Evolutionary conservation across 1,139 yeast species (phyloP).

Genomic region (Taphrina wiesneri): DNA sequence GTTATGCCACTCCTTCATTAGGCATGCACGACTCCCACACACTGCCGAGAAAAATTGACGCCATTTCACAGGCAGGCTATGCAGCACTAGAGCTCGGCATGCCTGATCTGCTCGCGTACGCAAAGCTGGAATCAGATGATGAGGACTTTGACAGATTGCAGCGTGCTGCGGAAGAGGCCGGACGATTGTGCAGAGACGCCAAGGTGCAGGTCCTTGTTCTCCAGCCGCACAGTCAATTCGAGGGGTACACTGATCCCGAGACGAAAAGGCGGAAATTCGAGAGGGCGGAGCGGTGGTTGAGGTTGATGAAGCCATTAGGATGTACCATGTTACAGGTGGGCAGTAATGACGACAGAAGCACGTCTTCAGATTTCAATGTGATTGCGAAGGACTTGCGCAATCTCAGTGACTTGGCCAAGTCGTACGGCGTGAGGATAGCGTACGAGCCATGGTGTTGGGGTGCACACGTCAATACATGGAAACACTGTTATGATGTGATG

Average conservation of each 20-base stretch:
- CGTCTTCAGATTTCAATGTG: constrained; percentile 27
- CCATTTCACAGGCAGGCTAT: constrained; percentile 6
- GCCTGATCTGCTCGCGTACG: constrained; percentile 15
- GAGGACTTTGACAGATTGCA: constrained; percentile 1
- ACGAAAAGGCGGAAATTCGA: constrained; percentile 25
- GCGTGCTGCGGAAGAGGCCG: constrained; percentile 16
- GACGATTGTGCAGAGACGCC: constrained; percentile 28
- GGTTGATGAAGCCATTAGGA: constrained; percentile 15
- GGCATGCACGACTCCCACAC: constrained; percentile 27
- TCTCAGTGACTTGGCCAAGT: constrained; percentile 27
- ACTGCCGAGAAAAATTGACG: not conserved
- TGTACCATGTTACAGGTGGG: constrained; percentile 35
- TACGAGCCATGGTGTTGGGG: constrained; percentile 38
- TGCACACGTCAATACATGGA: constrained; percentile 35
- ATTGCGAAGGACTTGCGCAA: constrained; percentile 34
- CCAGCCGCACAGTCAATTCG: constrained; percentile 36
- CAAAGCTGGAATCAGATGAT: constrained; percentile 15
- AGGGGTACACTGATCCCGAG: constrained; percentile 33
- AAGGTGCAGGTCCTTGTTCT: constrained; percentile 26
- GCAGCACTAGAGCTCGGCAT: constrained; percentile 21
- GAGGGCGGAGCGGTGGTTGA: constrained; percentile 34
- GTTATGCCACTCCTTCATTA: constrained; percentile 13
- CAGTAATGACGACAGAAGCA: constrained; percentile 11
- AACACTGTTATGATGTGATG: constrained; percentile 28
- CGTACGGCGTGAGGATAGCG: constrained; percentile 33